These are phyloP conservation scores for Mentha longifolia DNA, from an alignment of 257 asterid genomes.

Conservation along the genomic window DNA sequence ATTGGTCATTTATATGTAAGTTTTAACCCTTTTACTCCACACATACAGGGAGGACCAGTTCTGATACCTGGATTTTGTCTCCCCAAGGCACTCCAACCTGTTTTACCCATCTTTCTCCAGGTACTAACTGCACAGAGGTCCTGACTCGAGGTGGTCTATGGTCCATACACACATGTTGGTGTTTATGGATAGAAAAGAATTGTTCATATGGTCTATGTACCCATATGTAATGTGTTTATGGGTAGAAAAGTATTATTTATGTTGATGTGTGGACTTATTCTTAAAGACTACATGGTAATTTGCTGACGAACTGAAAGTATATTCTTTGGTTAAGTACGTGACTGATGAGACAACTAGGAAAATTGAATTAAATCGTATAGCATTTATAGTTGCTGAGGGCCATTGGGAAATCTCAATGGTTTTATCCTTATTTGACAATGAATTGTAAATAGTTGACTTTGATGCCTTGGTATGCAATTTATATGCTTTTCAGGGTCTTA, in stretches of 20 bases:
- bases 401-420: background rate
- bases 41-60: constrained; percentile 86
- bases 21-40: constrained; percentile 29
- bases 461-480: constrained; percentile 15
- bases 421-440: background rate
- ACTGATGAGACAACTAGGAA: background rate
- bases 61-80: constrained; percentile 95
- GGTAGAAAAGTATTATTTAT: no score
- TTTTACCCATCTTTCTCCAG: constrained; percentile 91
- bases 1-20: constrained; percentile 7
- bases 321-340: background rate
- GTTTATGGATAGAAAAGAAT: background rate
- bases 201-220: background rate
- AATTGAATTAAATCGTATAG: background rate
- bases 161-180: background rate
- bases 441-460: background rate
- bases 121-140: constrained; percentile 44
- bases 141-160: constrained; percentile 2
- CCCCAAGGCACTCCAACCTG: constrained; percentile 96
- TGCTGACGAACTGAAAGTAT: background rate
- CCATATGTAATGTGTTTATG: background rate
- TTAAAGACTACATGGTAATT: background rate
- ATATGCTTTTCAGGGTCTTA: constrained; percentile 72
- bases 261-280: background rate
- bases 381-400: background rate